Percentiles rank a stretch among this genome's conserved stretches.
phyloP scores from a whole-genome alignment of 2,329 filamentous ascomycete genomes.

The Diaporthe sp. region DNA sequence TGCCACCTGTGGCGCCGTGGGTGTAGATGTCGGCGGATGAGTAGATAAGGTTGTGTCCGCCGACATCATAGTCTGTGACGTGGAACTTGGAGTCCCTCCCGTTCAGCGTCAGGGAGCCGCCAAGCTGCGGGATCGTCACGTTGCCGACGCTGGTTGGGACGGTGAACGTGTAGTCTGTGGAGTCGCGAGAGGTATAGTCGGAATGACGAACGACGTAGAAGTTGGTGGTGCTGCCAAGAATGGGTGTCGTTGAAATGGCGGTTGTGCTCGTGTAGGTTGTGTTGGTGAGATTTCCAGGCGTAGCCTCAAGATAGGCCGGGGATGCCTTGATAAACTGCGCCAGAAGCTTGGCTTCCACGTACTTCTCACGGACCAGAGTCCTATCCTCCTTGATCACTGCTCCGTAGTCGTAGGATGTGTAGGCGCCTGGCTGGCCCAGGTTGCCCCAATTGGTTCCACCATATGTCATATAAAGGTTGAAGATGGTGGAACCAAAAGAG shows the following conservation, averaged over 20 bases:
- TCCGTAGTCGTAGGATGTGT: constrained; percentile 68
- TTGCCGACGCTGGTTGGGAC: constrained; percentile 68
- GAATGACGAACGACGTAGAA: constrained; percentile 77
- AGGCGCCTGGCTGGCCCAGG: constrained; percentile 74
- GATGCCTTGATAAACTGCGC: constrained; percentile 81
- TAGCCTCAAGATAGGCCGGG: constrained; percentile 73
- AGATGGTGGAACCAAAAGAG: constrained; percentile 72
- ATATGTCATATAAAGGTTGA: constrained; percentile 82
- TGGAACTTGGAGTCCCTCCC: constrained; percentile 76
- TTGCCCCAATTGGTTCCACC: constrained; percentile 91
- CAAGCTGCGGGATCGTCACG: constrained; percentile 68
- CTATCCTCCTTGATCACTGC: constrained; percentile 76
- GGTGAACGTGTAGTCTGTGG: constrained; percentile 71
- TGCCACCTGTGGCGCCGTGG: constrained; percentile 71
- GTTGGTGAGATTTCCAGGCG: constrained; percentile 59
- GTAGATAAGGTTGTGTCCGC: constrained; percentile 69
- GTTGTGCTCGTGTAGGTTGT: constrained; percentile 63
- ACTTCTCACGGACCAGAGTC: constrained; percentile 77
- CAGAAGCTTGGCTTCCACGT: constrained; percentile 80
- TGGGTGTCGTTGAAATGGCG: constrained; percentile 69
- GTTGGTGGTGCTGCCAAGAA: constrained; percentile 62
- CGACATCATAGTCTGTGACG: constrained; percentile 74
- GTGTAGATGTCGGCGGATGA: constrained; percentile 78
- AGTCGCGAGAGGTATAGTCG: constrained; percentile 68
- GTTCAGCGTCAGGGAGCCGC: constrained; percentile 65